A percentile compares a stretch with the other conserved stretches of the same genome.
Conservation (phyloP, 441 rosid species). For the Aquilaria agallochum region DNA sequence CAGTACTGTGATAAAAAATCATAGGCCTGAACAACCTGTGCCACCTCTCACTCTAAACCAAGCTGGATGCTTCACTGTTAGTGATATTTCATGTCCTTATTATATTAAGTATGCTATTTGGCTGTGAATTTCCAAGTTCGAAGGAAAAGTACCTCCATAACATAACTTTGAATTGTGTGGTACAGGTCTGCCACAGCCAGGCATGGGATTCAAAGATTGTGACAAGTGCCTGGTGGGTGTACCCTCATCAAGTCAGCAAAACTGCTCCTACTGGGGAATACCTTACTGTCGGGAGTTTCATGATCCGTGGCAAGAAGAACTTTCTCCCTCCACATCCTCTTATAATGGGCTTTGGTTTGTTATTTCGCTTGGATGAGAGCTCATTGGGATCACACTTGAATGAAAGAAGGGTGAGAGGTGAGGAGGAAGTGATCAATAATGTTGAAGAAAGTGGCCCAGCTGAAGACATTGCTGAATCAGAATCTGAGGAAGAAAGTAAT, state of each 20-base stretch:
- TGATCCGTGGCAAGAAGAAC: constrained; percentile 97
- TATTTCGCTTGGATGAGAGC: constrained; percentile 98
- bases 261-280: constrained; percentile 99
- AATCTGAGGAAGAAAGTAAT: constrained; percentile 48
- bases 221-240: constrained; percentile 99
- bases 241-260: constrained; percentile 97
- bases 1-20: constrained; percentile 93
- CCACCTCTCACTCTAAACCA: constrained; percentile 97
- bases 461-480: constrained; percentile 51
- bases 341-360: constrained; percentile 94
- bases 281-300: constrained; percentile 97
- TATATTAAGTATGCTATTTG: not conserved
- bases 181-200: constrained; percentile 95
- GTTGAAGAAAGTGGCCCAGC: constrained; percentile 44
- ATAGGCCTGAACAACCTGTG: constrained; percentile 80
- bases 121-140: not conserved
- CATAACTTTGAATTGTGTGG: constrained; percentile 12
- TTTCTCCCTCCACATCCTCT: constrained; percentile 98
- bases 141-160: constrained; percentile 9
- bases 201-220: constrained; percentile 99
- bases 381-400: constrained; percentile 96
- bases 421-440: constrained; percentile 77
- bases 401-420: constrained; percentile 96
- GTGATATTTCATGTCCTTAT: constrained; percentile 10
- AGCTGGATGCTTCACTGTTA: constrained; percentile 94